Evolutionary conservation across 495 filamentous ascomycete genomes (phyloP), one percentile per base, ranked within the genome.

Genomic region (Penicillium argentinense): DNA sequence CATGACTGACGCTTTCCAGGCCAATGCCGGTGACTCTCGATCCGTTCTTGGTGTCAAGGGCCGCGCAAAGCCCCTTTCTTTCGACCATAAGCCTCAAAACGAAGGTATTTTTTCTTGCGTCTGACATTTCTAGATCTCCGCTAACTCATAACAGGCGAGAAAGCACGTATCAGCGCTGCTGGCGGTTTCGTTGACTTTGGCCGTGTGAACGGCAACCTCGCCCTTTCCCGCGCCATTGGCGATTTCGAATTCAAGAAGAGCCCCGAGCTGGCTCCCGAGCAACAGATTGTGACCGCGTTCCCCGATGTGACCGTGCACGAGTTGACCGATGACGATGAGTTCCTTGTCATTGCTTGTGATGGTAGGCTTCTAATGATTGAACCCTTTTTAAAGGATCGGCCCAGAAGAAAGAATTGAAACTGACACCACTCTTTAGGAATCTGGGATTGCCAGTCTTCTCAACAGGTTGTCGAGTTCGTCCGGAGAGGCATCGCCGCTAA

Each of bases 221-320:
- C 93, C n/a, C 77, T 98, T 28, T 97, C 95, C 38, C 85, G 93
- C 63, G 93, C 93, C 53, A 97, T 98, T 60, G 93, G 93, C 53
- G 93, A 98, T 72, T 98, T 98, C 61, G 93, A 98, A 67, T 98
- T 98, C 79, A 98, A 98, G 81, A 97, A 97, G 79, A 96, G 92
- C 67, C 87, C 91, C 48, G 91, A 96, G 54, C 82, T 98, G 33
- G 84, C 91, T 8, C 93, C 95, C 23, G 95, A 98, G 61, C 87
- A 96, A 63, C 93, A 98, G 66, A 97, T 98, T 29, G 93, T 98
- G 11, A 98, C 93, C 5, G 93, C 95, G 7, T 97, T 84, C 65
- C 93, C 93, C 11, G 93, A 98, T 67, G 89, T 98, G 18, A 86
- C 85, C 16, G 77, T 88, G 30, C 93, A 98, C 58, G 89, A 96